These are phyloP conservation scores for Erythrobasidium yunnanense DNA, from an alignment of 768 basidiomycete genomes.

Conservation along the genomic window DNA sequence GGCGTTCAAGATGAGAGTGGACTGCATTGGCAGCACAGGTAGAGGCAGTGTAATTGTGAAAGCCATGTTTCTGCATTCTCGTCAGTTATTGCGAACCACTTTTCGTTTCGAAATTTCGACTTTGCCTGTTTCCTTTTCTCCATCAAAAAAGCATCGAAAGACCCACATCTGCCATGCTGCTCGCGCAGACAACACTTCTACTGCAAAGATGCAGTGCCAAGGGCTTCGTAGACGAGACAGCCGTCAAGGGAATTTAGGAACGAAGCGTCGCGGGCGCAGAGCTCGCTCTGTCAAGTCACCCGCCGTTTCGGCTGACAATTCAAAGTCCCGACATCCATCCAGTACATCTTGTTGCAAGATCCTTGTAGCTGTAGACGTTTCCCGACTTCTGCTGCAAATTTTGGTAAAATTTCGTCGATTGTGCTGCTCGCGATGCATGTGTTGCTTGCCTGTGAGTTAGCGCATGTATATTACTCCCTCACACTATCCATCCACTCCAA, in stretches of 20 bases:
- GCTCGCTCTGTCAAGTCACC: neutral
- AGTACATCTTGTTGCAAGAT: neutral
- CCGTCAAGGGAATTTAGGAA: neutral
- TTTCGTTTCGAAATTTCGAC: no score
- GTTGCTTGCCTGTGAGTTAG: neutral
- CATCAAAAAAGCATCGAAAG: slow-evolving; percentile 26
- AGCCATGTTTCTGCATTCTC: neutral
- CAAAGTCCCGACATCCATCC: neutral
- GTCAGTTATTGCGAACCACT: neutral
- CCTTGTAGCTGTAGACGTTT: no score
- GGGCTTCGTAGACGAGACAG: neutral
- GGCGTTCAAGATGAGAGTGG: neutral
- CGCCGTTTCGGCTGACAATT: slow-evolving; percentile 21
- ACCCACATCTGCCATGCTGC: slow-evolving; percentile 14
- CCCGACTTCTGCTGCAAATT: no score
- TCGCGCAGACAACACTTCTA: neutral
- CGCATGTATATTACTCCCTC: neutral
- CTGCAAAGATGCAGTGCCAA: neutral
- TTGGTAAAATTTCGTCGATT: no score
- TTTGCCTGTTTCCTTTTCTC: slow-evolving; percentile 2
- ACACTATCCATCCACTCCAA: neutral
- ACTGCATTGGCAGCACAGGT: neutral
- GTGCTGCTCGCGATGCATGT: neutral
- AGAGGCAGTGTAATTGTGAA: neutral
- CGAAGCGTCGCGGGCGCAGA: neutral